Base-by-base conservation (phyloP, 495 filamentous ascomycete species). In the Gamarada debralockiae region DNA sequence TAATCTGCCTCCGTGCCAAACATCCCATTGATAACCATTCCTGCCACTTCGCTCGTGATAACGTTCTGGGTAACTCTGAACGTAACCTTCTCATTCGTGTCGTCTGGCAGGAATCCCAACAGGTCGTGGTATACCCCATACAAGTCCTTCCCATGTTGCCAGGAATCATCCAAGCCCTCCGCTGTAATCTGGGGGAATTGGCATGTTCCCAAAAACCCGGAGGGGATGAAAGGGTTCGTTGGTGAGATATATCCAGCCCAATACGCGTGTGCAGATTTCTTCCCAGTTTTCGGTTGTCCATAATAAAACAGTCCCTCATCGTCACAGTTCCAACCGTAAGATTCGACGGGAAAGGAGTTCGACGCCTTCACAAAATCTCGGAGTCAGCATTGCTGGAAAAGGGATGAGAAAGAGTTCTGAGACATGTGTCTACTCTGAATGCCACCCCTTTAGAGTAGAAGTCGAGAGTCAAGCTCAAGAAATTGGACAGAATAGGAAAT, bases 131-230 rank as follows among this genome's bases (percentile, higher is more conserved):
- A 89, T 10, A 87, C 81, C 17, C 63, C 73, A 58, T 77, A 83
- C 1, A 88, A 65, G 54, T 87, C 83, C 31, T 64, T 67, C 29
- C 85, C 85, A 69, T 89, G 85, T 55, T 79, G 73, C 69, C 73
- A 83, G 17, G 80, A 79, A 65, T 87, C 84, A 34, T 81, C 73
- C 10, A 89, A 70, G 0, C 85, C 84, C 4, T 59, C 75, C 14
- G 70, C 66, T 0, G 84, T 87, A 45, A 88, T 83, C 63, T 89
- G 85, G 3, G 84, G 85, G 64, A 87, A 87, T 50, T 85, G 78
- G 62, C 85, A 89, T 18, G 75, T 77, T 18, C 83, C 84, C 24
- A 74, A 67, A 66, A 80, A 85, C 7, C 82, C 82, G 2, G 67
- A 55, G 0, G 76, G 74, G n/a, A 60, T 53, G 56, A 82, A 82